Conservation (phyloP, 2,329 filamentous ascomycete species). For the Myotisia sp. region DNA sequence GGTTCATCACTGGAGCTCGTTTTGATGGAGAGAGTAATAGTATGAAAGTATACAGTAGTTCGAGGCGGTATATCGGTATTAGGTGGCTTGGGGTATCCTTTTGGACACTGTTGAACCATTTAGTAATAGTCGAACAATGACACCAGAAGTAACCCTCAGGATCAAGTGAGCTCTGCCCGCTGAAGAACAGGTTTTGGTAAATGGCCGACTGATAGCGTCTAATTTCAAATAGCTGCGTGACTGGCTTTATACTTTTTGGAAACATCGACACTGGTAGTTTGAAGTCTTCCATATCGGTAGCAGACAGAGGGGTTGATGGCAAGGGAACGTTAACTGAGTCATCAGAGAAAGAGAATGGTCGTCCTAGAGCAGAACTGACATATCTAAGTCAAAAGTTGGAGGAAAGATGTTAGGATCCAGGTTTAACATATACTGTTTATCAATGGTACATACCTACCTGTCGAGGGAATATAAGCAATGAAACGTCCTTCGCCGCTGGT, state of each 20-base stretch:
- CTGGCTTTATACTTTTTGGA: conserved; percentile 49
- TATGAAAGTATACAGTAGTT: conserved; percentile 79
- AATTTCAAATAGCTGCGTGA: conserved; percentile 65
- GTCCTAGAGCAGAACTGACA: conserved; percentile 74
- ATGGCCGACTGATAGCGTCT: conserved; percentile 75
- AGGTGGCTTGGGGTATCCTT: conserved; percentile 49
- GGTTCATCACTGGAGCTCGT: conserved; percentile 52
- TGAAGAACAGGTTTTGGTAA: conserved; percentile 81
- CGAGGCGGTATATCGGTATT: conserved; percentile 67
- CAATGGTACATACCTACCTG: conserved; percentile 42
- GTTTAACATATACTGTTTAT: conserved; percentile 6
- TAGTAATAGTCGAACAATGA: conserved; percentile 46
- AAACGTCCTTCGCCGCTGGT: conserved; percentile 64
- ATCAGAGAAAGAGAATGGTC: conserved; percentile 87
- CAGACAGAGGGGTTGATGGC: conserved; percentile 40
- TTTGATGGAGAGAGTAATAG: conserved; percentile 74
- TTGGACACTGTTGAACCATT: conserved; percentile 67
- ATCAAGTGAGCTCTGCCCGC: conserved; percentile 56
- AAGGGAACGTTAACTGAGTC: conserved; percentile 71
- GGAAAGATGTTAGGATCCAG: too few relatives aligned
- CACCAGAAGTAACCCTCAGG: conserved; percentile 36
- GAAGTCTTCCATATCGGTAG: conserved; percentile 28
- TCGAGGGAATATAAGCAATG: conserved; percentile 86
- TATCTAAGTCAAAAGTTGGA: conserved; percentile 47
- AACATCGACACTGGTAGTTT: conserved; percentile 27